Base-by-base conservation (phyloP, 352 stramenopile species). In the Phytophthora cryptogea region DNA sequence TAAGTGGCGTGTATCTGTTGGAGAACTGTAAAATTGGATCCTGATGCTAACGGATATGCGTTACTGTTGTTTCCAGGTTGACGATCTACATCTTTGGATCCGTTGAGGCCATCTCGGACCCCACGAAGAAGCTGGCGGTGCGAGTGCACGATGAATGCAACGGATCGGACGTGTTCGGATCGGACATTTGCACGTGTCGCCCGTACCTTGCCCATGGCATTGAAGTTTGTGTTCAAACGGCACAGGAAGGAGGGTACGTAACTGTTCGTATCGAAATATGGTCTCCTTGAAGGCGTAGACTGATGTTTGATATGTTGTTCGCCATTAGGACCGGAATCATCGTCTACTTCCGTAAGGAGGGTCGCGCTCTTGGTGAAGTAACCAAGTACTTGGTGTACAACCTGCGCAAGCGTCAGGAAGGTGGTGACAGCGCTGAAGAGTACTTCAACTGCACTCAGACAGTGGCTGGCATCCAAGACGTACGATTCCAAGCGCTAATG, bases 361-460 rank as follows among this genome's bases (percentile, higher is more conserved):
- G 97, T 28, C 83, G 97, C 32, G 95, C 92, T 20, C 80, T 99
- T 8, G 97, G 97, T 39, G 97, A 99, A 83, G 97, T 99, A 23
- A 99, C 97, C 33, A 99, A 99, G 74, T 99, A 99, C 74, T 76
- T 99, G 14, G 97, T 99, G 14, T 99, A 99, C 88, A 99, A 99
- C 76, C 90, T 98, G 42, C 89, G 97, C 43, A 99, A 99, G 83
- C 90, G 97, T 33, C 97, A 99, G 59, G 89, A 99, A 63, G 97
- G 97, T 14, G 97, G 96, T 45, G 97, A 99, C 73, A 94, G 84
- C 35, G 97, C 97, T 0, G 95, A 97, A 57, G 95, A 98, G 57
- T 99, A 99, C 83, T 99, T 99, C 80, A 97, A 98, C 68, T 99
- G 97, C 77, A 99, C 97, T 23, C 93, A 99, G 70, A 87, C 97